Evolutionary conservation across 345 rosid species (phyloP), one percentile per base, ranked within the genome.

Genomic region (Citrus sp.): DNA sequence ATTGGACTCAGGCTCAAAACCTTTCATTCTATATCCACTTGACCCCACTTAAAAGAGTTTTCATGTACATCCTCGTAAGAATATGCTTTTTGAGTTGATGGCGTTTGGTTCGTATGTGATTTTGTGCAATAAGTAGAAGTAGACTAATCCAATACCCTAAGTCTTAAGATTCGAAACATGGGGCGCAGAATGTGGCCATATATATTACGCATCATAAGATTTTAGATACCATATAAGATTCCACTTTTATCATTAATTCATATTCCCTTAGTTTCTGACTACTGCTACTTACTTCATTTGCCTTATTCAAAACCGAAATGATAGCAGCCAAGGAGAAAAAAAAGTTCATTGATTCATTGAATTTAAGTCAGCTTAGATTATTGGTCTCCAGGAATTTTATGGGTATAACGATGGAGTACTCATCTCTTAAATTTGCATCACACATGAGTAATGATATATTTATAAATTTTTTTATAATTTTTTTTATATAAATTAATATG

Each of bases 91-190:
- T 54, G 14, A 68, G 70, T 37, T 78, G 40, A 49, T 32, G 72
- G 81, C 60, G 70, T 37, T 10, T 4, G 72, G 81, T 60, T 58
- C 51, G 24, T 2, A 24, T 67, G 49, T 9, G 24, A n/a, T 58
- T 51, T 40, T 66, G 14, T 40, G 74, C 58, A 32, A 58, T 32
- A 56, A 72, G 46, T 12, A 46, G 72, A 42, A 42, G 37, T 35
- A 35, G 7, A 35, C 37, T 5, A 35, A 7, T 35, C 37, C 37
- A 6, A 35, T 35, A 35, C 37, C 37, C 37, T 6, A 5, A 35
- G 30, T 3, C 46, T 9, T 12, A 46, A 77, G 78, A 80, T 67
- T 72, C 70, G n/a, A 55, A 62, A 62, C 34, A 30, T 67, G 55
- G 69, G 82, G 76, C 72, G 21, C 14, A 72, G 32, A 76, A 63